Percentiles rank a stretch among this genome's conserved stretches.
phyloP scores from a whole-genome alignment of 2,329 filamentous ascomycete genomes.

The Knoxdaviesia capensis region DNA sequence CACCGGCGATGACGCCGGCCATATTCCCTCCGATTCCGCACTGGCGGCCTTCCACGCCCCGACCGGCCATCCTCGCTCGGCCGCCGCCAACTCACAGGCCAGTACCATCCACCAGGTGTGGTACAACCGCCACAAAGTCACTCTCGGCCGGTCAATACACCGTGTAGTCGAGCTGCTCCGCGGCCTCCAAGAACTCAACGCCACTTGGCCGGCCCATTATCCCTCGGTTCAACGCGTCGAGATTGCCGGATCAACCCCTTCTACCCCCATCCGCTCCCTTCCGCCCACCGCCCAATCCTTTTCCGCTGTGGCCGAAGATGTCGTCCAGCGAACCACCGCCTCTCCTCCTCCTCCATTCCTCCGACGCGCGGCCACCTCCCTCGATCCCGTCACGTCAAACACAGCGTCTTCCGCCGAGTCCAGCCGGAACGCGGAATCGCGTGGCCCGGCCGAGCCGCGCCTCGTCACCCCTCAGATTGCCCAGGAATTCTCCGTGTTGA shows the following conservation, averaged over 20 bases:
- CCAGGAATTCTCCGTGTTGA: constrained; percentile 88
- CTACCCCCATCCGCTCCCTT: no score
- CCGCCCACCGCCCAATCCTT: constrained; percentile 14
- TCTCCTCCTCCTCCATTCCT: constrained; percentile 2
- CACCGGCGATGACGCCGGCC: constrained; percentile 33
- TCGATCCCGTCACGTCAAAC: constrained; percentile 9
- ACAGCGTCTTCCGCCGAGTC: constrained; percentile 34
- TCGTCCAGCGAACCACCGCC: constrained; percentile 37
- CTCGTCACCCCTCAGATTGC: constrained; percentile 83
- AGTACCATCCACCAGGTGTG: constrained; percentile 81
- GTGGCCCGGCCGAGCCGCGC: constrained; percentile 48
- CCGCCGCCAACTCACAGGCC: constrained; percentile 35
- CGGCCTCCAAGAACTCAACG: constrained; percentile 72
- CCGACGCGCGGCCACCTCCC: constrained; percentile 13
- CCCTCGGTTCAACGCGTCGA: constrained; percentile 56
- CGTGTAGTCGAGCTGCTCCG: constrained; percentile 69
- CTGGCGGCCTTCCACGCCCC: constrained; percentile 17
- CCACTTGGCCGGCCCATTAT: constrained; percentile 86
- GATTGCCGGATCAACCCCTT: constrained; percentile 7
- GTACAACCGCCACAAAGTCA: constrained; percentile 81
- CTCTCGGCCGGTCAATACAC: constrained; percentile 73
- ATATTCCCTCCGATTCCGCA: constrained; percentile 9
- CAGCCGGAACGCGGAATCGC: constrained; percentile 47
- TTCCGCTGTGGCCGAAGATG: constrained; percentile 22
- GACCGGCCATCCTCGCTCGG: constrained; percentile 1